Percentiles rank a stretch among this genome's conserved stretches.
These are phyloP conservation scores for Apiotrichum gamsii DNA, from an alignment of 1,284 basidiomycete genomes.

Conservation along the genomic window DNA sequence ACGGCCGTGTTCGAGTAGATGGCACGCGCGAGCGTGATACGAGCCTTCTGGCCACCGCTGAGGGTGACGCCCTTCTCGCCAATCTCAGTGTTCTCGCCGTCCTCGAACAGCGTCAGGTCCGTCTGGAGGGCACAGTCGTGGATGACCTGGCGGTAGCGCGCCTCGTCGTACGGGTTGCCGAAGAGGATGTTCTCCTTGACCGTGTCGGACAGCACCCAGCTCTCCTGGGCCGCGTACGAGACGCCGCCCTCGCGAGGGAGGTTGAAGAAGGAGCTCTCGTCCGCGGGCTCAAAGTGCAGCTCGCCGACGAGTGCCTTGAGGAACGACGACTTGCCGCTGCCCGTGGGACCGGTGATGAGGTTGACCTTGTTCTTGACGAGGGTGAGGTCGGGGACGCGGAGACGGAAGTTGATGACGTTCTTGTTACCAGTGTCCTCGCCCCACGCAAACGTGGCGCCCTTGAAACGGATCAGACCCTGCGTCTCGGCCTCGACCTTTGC, in stretches of 20 bases:
- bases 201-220: slow-evolving; percentile 56
- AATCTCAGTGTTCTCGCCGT: slow-evolving; percentile 63
- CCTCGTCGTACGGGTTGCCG: slow-evolving; percentile 52
- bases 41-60: slow-evolving; percentile 64
- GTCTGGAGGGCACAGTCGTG: slow-evolving; percentile 59
- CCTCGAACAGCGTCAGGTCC: slow-evolving; percentile 62
- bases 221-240: slow-evolving; percentile 68
- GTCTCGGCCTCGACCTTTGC: slow-evolving; percentile 33
- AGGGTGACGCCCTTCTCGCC: slow-evolving; percentile 48
- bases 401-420: slow-evolving; percentile 47
- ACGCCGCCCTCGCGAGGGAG: slow-evolving; percentile 63
- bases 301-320: slow-evolving; percentile 53
- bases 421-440: slow-evolving; percentile 24
- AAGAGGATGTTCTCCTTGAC: slow-evolving; percentile 58
- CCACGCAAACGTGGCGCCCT: slow-evolving; percentile 43
- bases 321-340: slow-evolving; percentile 45
- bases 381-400: slow-evolving; percentile 53
- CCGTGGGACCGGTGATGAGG: slow-evolving; percentile 58
- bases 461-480: slow-evolving; percentile 34
- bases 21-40: slow-evolving; percentile 66
- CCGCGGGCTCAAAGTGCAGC: slow-evolving; percentile 48
- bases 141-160: slow-evolving; percentile 55
- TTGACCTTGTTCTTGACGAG: slow-evolving; percentile 58
- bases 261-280: slow-evolving; percentile 58
- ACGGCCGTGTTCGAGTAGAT: slow-evolving; percentile 60